These are phyloP conservation scores for Phytopythium litorale DNA, from an alignment of 352 stramenopile species.

Conservation along the genomic window DNA sequence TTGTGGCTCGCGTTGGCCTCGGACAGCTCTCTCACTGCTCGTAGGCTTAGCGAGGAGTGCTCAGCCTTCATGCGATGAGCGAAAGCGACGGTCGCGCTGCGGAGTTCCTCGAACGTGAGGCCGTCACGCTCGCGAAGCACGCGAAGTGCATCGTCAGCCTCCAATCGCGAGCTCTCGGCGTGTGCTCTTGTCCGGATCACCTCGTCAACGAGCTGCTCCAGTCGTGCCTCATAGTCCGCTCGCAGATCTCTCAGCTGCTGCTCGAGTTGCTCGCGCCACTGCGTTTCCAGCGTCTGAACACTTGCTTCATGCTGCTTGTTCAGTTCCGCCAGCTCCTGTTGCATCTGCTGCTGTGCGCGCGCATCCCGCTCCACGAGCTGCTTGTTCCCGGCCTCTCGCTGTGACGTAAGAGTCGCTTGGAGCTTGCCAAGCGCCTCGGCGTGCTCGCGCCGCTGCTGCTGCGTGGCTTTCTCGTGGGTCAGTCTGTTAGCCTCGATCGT, in stretches of 20 bases:
- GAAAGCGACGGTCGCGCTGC: slow-evolving; percentile 18
- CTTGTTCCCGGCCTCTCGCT: slow-evolving; percentile 18
- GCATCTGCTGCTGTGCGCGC: slow-evolving; percentile 12
- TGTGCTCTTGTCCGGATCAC: not conserved
- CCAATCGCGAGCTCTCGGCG: not conserved
- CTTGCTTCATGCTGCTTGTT: slow-evolving; percentile 12
- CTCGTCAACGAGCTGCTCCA: slow-evolving; percentile 18
- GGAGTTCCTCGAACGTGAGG: slow-evolving; percentile 26
- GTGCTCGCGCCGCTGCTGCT: not conserved
- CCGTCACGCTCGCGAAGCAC: slow-evolving; percentile 18
- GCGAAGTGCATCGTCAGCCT: slow-evolving; percentile 10
- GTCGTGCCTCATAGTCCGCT: slow-evolving; percentile 22
- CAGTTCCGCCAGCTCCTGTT: slow-evolving; percentile 11
- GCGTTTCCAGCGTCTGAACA: slow-evolving; percentile 11
- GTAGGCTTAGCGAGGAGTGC: not conserved
- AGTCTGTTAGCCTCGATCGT: slow-evolving; percentile 19
- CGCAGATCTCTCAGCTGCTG: slow-evolving; percentile 14
- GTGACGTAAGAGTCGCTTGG: not conserved
- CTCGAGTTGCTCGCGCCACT: slow-evolving; percentile 16
- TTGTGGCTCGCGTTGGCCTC: slow-evolving; percentile 11
- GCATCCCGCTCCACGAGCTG: slow-evolving; percentile 16
- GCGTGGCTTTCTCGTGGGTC: slow-evolving; percentile 12
- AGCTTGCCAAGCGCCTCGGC: not conserved
- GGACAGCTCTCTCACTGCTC: not conserved
- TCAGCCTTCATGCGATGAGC: slow-evolving; percentile 4